A percentile compares a stretch with the other conserved stretches of the same genome.
Conservation (phyloP, 805 yeast genomes). For the Jamesozyma hellenica region DNA sequence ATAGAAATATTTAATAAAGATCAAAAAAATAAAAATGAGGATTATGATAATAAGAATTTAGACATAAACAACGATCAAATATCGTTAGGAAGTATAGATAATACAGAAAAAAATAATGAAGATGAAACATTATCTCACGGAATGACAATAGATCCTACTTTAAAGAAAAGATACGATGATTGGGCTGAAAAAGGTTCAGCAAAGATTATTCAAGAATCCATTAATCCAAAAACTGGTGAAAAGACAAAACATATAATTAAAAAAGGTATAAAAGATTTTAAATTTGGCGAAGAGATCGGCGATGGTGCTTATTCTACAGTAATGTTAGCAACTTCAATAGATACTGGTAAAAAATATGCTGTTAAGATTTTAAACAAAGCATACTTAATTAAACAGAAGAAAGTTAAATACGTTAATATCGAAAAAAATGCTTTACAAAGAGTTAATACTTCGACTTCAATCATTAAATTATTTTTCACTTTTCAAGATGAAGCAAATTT, state of each 20-base stretch:
- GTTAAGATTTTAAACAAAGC: slow-evolving; percentile 67
- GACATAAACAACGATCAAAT: slow-evolving; percentile 5
- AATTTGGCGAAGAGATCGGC: slow-evolving; percentile 80
- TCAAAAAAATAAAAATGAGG: neutral
- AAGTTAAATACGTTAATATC: slow-evolving; percentile 74
- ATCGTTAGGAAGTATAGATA: slow-evolving; percentile 7
- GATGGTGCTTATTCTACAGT: slow-evolving; percentile 96
- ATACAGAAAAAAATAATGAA: neutral
- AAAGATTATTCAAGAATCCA: slow-evolving; percentile 36
- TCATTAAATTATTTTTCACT: slow-evolving; percentile 62
- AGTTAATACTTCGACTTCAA: slow-evolving; percentile 49
- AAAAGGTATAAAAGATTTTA: slow-evolving; percentile 69
- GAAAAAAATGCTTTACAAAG: slow-evolving; percentile 73
- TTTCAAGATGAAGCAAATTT: slow-evolving; percentile 68
- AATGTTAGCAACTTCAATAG: slow-evolving; percentile 71
- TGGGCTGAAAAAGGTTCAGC: slow-evolving; percentile 58
- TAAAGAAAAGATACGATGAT: slow-evolving; percentile 29
- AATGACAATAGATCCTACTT: slow-evolving; percentile 13
- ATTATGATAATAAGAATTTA: slow-evolving; percentile 2
- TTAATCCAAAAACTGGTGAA: slow-evolving; percentile 40
- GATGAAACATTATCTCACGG: slow-evolving; percentile 6
- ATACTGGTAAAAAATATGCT: slow-evolving; percentile 64
- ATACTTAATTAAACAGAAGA: slow-evolving; percentile 71
- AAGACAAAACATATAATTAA: slow-evolving; percentile 40
- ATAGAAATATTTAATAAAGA: slow-evolving; percentile 14